A percentile compares a stretch with the other conserved stretches of the same genome.
These are phyloP conservation scores for Mrakia blollopis DNA, from an alignment of 768 basidiomycete genomes.

Conservation along the genomic window DNA sequence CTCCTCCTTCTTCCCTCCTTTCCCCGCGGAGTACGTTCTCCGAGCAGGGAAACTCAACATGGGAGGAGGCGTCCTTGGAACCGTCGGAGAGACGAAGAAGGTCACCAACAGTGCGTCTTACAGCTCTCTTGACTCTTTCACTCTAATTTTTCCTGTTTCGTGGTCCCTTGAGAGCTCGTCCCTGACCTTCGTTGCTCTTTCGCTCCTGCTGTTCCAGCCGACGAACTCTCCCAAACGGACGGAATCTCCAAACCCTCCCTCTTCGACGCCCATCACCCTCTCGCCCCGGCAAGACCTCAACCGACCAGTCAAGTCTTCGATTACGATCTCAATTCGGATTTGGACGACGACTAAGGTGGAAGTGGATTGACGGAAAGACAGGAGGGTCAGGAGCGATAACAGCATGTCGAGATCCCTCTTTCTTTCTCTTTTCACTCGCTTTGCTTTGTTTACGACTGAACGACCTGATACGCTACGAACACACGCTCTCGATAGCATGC, in stretches of 20 bases:
- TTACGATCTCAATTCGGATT: constrained; percentile 28
- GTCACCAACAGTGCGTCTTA: neutral
- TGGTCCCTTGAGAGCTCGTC: too few relatives aligned
- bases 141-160: too few relatives aligned
- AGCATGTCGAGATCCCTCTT: too few relatives aligned
- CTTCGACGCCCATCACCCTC: constrained; percentile 4
- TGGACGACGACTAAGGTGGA: constrained; percentile 9
- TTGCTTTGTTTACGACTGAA: neutral
- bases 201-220: neutral
- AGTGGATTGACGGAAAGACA: too few relatives aligned
- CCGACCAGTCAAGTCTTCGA: constrained; percentile 7
- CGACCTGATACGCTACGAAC: too few relatives aligned
- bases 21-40: constrained; percentile 27
- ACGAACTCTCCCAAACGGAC: neutral
- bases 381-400: too few relatives aligned
- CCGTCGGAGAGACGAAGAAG: constrained; percentile 22
- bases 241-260: neutral
- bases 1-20: constrained; percentile 28
- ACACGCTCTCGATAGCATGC: too few relatives aligned
- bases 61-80: constrained; percentile 5
- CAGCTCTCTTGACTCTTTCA: neutral
- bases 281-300: neutral
- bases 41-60: constrained; percentile 28
- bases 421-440: neutral
- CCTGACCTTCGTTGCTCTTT: neutral